Evolutionary conservation across 2,329 filamentous ascomycete genomes (phyloP).

Genomic region (Neopestalotiopsis sp.): DNA sequence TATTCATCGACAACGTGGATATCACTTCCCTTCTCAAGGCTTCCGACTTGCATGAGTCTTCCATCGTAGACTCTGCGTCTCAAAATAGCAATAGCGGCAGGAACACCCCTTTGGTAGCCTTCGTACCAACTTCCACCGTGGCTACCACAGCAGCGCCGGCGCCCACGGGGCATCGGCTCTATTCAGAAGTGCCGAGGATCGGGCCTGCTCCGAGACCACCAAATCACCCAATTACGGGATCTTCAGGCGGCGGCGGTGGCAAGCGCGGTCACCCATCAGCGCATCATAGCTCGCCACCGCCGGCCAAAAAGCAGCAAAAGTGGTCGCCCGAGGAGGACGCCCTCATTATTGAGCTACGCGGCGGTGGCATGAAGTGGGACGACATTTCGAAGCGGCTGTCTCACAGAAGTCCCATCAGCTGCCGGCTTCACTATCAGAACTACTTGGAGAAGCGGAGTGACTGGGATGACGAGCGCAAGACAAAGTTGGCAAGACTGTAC

Average conservation of each 20-base stretch:
- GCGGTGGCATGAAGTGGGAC: slow-evolving; percentile 97
- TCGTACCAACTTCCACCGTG: slow-evolving; percentile 39
- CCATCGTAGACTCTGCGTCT: slow-evolving; percentile 48
- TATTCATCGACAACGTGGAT: slow-evolving; percentile 81
- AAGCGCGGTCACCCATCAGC: slow-evolving; percentile 62
- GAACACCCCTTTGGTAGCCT: slow-evolving; percentile 29
- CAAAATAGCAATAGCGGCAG: slow-evolving; percentile 38
- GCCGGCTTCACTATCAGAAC: slow-evolving; percentile 94
- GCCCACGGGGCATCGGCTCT: slow-evolving; percentile 33
- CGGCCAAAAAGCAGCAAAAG: slow-evolving; percentile 94
- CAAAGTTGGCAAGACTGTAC: slow-evolving; percentile 92
- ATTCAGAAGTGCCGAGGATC: slow-evolving; percentile 33
- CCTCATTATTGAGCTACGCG: slow-evolving; percentile 90
- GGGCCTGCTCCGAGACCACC: slow-evolving; percentile 34
- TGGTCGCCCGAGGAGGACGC: slow-evolving; percentile 94
- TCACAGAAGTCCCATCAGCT: slow-evolving; percentile 91
- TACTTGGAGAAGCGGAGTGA: slow-evolving; percentile 91
- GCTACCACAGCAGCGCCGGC: slow-evolving; percentile 42
- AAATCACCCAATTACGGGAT: slow-evolving; percentile 27
- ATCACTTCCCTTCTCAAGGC: slow-evolving; percentile 87
- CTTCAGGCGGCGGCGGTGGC: slow-evolving; percentile 25
- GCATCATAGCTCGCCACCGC: slow-evolving; percentile 59
- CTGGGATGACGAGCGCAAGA: slow-evolving; percentile 98
- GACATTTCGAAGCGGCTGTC: slow-evolving; percentile 93
- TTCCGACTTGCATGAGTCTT: slow-evolving; percentile 75